Base-by-base conservation (phyloP, 176 grass and related monocot genomes). In the Aegilops bicornis region DNA sequence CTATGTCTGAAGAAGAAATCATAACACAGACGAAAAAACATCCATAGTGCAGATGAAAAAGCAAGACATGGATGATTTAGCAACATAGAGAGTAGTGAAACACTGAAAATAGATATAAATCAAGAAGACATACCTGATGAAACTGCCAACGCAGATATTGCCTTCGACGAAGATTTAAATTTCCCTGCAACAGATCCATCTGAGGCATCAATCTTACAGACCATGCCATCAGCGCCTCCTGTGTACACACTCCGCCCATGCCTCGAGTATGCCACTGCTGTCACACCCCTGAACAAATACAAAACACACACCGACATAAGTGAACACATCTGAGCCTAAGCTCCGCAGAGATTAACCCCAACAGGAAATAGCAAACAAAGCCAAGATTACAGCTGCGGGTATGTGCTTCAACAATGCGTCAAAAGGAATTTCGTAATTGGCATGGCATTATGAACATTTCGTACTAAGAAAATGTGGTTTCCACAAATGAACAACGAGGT, bases 181-280 rank as follows among this genome's bases (percentile, higher is more conserved):
- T 85, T 96, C 56, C 37, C 83, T 22, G 88, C 23, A 40, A 91
- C 81, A 29, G 48, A 88, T 10, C 97, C 97, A 62, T 82, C 88
- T 37, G 88, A 72, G 45, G 73, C 83, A 71, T 96, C 88, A 74
- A 96, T 96, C 89, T 89, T 90, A 82, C 94, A 99, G 83, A 99
- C 94, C 85, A 99, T 93, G 79, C 97, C 97, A 92, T 99, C 94
- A 82, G 79, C 89, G 19, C 94, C 97, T 63, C 89, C 69, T 33
- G 94, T 96, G 23, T 20, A 80, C 59, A 71, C 67, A 35, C 7
- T 90, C 4, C 52, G 91, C 40, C 72, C 86, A 83, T 86, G 76
- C 50, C 63, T 84, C 3, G 90, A 92, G 86, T 87, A 96, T 24
- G 90, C 82, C 86, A 99, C 87, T 80, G 89, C 90, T 3, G 80